A percentile compares a stretch with the other conserved stretches of the same genome.
Evolutionary conservation across 176 grass and related monocot genomes (phyloP).

Genomic region (Carex parvula): DNA sequence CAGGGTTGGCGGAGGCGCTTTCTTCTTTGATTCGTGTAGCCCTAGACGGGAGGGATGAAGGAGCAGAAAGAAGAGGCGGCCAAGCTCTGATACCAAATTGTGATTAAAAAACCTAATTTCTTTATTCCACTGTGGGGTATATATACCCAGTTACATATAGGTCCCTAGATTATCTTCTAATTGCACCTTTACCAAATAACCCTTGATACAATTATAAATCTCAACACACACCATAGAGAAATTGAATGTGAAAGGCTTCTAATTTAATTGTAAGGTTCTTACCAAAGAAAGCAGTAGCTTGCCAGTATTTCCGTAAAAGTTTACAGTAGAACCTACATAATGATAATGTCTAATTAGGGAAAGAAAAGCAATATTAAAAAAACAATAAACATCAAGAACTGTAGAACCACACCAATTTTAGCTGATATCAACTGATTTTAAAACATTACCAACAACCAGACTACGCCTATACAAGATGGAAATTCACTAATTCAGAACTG

Average conservation of each 20-base stretch:
- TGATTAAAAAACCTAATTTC: too few species aligned
- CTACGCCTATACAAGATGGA: not conserved
- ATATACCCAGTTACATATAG: too few species aligned
- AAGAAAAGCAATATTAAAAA: not conserved
- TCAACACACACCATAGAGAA: not conserved
- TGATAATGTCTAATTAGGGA: constrained; percentile 31
- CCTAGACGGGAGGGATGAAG: too few species aligned
- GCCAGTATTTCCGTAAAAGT: constrained; percentile 89
- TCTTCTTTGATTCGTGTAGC: too few species aligned
- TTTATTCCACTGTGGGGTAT: too few species aligned
- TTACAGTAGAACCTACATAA: constrained; percentile 61
- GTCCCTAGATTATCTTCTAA: too few species aligned
- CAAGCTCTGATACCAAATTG: too few species aligned
- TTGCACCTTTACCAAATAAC: too few species aligned
- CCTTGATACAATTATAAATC: too few species aligned
- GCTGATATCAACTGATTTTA: constrained; percentile 11
- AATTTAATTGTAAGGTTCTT: constrained; percentile 27
- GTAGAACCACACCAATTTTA: not conserved
- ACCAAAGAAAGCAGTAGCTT: constrained; percentile 90
- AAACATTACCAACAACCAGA: not conserved
- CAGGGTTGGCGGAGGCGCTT: too few species aligned
- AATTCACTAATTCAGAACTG: not conserved
- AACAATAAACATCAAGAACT: constrained; percentile 1
- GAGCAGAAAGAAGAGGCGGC: too few species aligned
- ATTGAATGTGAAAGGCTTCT: not conserved